These are phyloP conservation scores for Aspergillus ruber DNA, from an alignment of 2,329 filamentous ascomycete genomes.

Conservation along the genomic window DNA sequence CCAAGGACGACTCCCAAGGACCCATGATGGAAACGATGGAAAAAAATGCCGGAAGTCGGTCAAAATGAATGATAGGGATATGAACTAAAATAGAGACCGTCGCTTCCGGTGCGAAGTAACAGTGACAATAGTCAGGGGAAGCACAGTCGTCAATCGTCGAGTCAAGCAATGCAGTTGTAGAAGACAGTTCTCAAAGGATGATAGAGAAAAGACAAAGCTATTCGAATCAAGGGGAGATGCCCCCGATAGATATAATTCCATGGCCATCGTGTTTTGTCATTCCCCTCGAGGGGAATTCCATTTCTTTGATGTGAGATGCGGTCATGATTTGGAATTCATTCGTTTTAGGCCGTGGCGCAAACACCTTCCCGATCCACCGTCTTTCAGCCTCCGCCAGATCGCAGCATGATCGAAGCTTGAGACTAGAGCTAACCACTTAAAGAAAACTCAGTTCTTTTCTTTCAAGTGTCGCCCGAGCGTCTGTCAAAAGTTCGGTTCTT, in stretches of 20 bases:
- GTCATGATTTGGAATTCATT: slow-evolving; percentile 18
- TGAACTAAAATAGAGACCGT: neutral
- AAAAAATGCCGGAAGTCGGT: slow-evolving; percentile 1
- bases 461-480: too few relatives aligned
- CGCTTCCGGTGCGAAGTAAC: neutral
- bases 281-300: slow-evolving; percentile 2
- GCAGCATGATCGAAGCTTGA: neutral
- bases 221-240: neutral
- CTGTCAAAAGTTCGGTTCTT: too few relatives aligned
- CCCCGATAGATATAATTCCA: slow-evolving; percentile 2
- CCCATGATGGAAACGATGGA: slow-evolving; percentile 12
- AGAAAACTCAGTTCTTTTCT: too few relatives aligned
- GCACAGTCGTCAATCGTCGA: neutral
- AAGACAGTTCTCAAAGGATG: neutral
- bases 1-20: slow-evolving; percentile 19
- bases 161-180: neutral
- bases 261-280: slow-evolving; percentile 1
- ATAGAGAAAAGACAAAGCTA: neutral
- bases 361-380: slow-evolving; percentile 9
- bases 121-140: neutral
- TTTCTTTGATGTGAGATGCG: slow-evolving; percentile 6
- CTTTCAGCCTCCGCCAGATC: slow-evolving; percentile 10
- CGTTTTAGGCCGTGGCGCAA: slow-evolving; percentile 13
- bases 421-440: too few relatives aligned
- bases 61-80: neutral